Base-by-base conservation (phyloP, 257 asterid species). In the Capsicum chinense region DNA sequence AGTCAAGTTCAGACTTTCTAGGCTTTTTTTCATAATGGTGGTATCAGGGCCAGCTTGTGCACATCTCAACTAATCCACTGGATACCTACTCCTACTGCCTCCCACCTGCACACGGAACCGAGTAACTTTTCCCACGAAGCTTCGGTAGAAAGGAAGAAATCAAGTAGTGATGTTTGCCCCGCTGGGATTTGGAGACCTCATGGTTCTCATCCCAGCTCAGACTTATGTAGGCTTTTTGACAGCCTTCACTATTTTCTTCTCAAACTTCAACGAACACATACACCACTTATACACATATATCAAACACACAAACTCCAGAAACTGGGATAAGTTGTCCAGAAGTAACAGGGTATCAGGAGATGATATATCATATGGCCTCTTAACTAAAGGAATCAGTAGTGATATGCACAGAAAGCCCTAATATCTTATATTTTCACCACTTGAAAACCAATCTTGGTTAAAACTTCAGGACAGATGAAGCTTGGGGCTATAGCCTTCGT, bases 381-480 rank as follows among this genome's bases (percentile, higher is more conserved):
- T 14, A 39, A 39, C 56, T 14, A 39, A 16, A 69, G 56, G 26
- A 39, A 26, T 39, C 14, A 39, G 21, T 39, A 69, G 54, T 69
- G 78, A 42, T 39, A 39, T 69, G 54, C 54, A 69, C 21, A 54
- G 39, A 15, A 69, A 69, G 52, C 11, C 52, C 52, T 16, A 68
- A 35, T 68, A 37, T 15, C 76, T 33, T 33, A 39, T 37, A 69
- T 15, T 39, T 68, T 69, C 56, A 69, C 76, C 54, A 63, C 70
- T 69, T 15, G 78, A 69, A 9, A 68, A 68, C 52, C 13, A 37
- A 39, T 68, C 78, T 37, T 68, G 44, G 54, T 68, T 68, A 37
- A 68, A 68, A 69, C 56, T 69, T 69, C 47, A 69, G 78, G 78
- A 42, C 9, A 39, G 21, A 69, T 39, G 78, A 69, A 69, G 15